A percentile compares a stretch with the other conserved stretches of the same genome.
Conservation (phyloP, 805 yeast genomes). For the Helenozyma rhizophorensis region DNA sequence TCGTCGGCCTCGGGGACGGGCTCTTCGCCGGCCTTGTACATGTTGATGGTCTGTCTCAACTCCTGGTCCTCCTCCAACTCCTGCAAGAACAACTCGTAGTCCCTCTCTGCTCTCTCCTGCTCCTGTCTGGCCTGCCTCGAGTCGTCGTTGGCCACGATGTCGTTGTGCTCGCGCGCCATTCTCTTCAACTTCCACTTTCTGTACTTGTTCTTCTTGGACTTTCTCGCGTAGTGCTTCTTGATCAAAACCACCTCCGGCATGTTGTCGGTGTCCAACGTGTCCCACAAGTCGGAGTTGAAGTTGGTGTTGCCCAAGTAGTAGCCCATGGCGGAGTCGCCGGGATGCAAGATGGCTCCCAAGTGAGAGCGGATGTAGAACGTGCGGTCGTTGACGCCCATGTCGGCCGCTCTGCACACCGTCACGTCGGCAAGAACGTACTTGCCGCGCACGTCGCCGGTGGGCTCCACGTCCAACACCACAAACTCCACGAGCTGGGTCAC, state of each 20-base stretch:
- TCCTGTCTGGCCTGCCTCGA: constrained; percentile 80
- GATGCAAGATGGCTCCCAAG: constrained; percentile 89
- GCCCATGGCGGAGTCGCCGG: constrained; percentile 95
- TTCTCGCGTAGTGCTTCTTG: constrained; percentile 83
- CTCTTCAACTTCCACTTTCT: constrained; percentile 91
- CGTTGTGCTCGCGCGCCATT: constrained; percentile 95
- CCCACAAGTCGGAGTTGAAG: constrained; percentile 85
- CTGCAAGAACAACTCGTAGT: constrained; percentile 92
- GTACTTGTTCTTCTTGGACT: constrained; percentile 67
- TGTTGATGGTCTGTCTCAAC: constrained; percentile 82
- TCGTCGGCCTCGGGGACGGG: constrained; percentile 23
- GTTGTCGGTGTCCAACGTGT: constrained; percentile 54
- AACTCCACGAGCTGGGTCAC: constrained; percentile 77
- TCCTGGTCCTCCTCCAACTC: constrained; percentile 97
- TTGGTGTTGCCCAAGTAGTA: constrained; percentile 82
- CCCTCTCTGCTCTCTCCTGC: constrained; percentile 87
- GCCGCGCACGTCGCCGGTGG: constrained; percentile 75
- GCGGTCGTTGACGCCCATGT: constrained; percentile 80
- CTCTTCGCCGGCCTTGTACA: constrained; percentile 62
- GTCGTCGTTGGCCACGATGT: constrained; percentile 69
- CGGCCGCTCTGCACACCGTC: constrained; percentile 84
- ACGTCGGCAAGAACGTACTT: constrained; percentile 83
- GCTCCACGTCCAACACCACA: constrained; percentile 89
- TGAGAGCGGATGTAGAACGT: constrained; percentile 86
- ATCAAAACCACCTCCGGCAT: constrained; percentile 84